Percentiles rank a stretch among this genome's conserved stretches.
phyloP scores from a whole-genome alignment of 345 rosid genomes.

The Sisymbrium irio region DNA sequence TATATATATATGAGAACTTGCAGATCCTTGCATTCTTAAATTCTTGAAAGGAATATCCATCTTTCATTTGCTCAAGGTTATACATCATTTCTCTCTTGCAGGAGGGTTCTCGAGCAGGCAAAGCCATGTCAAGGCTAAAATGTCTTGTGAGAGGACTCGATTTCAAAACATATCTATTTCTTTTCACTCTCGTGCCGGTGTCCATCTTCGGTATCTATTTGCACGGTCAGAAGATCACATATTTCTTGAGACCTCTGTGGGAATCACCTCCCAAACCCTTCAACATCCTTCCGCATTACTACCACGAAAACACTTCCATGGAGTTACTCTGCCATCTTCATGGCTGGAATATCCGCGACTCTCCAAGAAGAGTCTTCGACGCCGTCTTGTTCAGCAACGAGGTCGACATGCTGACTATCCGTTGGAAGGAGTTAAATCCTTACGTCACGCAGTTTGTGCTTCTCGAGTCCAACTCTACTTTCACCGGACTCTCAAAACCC shows the following conservation, averaged over 20 bases:
- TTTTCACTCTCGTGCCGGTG: constrained; percentile 24
- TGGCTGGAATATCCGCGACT: constrained; percentile 75
- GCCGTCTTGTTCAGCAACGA: constrained; percentile 86
- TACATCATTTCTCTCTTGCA: background rate
- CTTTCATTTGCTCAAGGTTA: background rate
- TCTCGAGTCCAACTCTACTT: constrained; percentile 89
- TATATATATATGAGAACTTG: too few relatives aligned
- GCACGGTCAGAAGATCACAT: constrained; percentile 38
- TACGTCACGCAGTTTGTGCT: constrained; percentile 75
- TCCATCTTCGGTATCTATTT: constrained; percentile 27
- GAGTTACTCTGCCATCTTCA: constrained; percentile 74
- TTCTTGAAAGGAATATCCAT: background rate
- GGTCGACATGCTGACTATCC: constrained; percentile 62
- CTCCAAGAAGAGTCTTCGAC: constrained; percentile 77
- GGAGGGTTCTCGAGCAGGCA: constrained; percentile 33
- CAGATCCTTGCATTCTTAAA: background rate
- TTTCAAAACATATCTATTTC: constrained; percentile 13
- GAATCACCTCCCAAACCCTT: constrained; percentile 35
- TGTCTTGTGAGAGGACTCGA: constrained; percentile 8
- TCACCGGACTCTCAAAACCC: constrained; percentile 61
- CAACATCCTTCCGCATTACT: constrained; percentile 32
- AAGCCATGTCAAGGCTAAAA: constrained; percentile 14
- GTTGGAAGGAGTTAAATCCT: constrained; percentile 85
- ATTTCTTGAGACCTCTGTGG: constrained; percentile 40
- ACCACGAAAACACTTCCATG: constrained; percentile 61